Conservation (phyloP, 495 filamentous ascomycete genomes). For the Neurospora sp. region DNA sequence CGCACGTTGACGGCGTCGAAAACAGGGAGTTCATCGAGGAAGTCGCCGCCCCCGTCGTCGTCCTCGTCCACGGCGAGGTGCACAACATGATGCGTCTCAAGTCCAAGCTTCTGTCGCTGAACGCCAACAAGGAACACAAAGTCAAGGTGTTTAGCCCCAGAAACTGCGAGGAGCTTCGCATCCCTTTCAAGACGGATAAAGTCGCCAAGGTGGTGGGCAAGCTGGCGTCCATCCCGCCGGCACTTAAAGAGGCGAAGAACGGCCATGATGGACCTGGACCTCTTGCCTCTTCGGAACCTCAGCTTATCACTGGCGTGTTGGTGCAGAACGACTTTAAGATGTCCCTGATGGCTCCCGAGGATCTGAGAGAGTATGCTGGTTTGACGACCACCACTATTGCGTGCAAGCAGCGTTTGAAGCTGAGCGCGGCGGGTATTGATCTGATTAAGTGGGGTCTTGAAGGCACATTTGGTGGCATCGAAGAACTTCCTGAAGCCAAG, state of each 20-base stretch:
- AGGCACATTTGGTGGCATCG: constrained; percentile 79
- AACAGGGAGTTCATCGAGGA: constrained; percentile 94
- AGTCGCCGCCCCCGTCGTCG: constrained; percentile 81
- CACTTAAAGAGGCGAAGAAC: constrained; percentile 23
- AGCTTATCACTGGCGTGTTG: constrained; percentile 75
- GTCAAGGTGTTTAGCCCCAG: constrained; percentile 86
- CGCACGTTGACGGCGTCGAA: constrained; percentile 93
- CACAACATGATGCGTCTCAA: constrained; percentile 98
- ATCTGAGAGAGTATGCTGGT: constrained; percentile 89
- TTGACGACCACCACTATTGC: constrained; percentile 85
- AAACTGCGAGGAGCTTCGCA: constrained; percentile 91
- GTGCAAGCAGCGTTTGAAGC: constrained; percentile 77
- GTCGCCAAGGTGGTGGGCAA: constrained; percentile 93
- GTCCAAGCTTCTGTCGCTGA: constrained; percentile 83
- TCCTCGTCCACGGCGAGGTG: constrained; percentile 92
- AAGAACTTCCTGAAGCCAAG: constrained; percentile 47
- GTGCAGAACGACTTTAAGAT: constrained; percentile 97
- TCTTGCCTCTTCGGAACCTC: constrained; percentile 17
- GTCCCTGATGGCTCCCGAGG: constrained; percentile 90
- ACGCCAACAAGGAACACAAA: constrained; percentile 64
- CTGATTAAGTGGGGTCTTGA: constrained; percentile 91
- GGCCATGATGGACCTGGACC: background rate
- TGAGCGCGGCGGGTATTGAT: constrained; percentile 81
- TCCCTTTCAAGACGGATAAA: constrained; percentile 94
- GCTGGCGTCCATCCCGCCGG: constrained; percentile 69